These are phyloP conservation scores for Penicillium sclerotiorum DNA, from an alignment of 2,329 filamentous ascomycete genomes.

Conservation along the genomic window DNA sequence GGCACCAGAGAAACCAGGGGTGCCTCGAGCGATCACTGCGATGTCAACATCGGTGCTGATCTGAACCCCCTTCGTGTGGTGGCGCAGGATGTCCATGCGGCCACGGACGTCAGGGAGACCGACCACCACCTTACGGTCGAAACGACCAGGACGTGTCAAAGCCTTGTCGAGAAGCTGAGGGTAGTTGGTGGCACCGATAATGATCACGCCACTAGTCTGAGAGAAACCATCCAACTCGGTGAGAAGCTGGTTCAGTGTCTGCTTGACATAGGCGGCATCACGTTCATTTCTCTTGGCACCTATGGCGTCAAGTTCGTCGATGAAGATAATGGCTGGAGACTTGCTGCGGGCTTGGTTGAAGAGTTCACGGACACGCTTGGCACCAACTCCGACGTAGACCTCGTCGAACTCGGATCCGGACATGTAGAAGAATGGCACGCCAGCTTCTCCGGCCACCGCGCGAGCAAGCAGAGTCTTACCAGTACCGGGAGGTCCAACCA, in stretches of 20 bases:
- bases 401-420: conserved; percentile 98
- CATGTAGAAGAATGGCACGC: conserved; percentile 99
- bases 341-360: conserved; percentile 81
- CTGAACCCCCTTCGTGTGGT: conserved; percentile 92
- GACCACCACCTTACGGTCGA: conserved; percentile 90
- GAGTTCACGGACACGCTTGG: conserved; percentile 94
- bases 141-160: conserved; percentile 88
- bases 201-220: conserved; percentile 90
- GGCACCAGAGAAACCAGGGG: conserved; percentile 89
- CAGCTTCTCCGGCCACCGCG: conserved; percentile 93
- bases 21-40: conserved; percentile 80
- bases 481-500: conserved; percentile 94
- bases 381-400: conserved; percentile 94
- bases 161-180: conserved; percentile 94
- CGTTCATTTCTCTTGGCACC: conserved; percentile 90
- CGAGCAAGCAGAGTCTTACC: conserved; percentile 95
- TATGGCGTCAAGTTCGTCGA: conserved; percentile 92
- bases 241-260: conserved; percentile 94
- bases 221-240: conserved; percentile 98
- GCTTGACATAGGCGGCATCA: conserved; percentile 93
- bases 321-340: conserved; percentile 91
- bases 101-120: conserved; percentile 90
- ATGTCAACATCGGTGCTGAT: conserved; percentile 78
- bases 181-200: conserved; percentile 95
- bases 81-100: conserved; percentile 86